Percentiles rank a stretch among this genome's conserved stretches.
phyloP scores from a whole-genome alignment of 2,329 filamentous ascomycete genomes.

The Xylariaceae sp. region DNA sequence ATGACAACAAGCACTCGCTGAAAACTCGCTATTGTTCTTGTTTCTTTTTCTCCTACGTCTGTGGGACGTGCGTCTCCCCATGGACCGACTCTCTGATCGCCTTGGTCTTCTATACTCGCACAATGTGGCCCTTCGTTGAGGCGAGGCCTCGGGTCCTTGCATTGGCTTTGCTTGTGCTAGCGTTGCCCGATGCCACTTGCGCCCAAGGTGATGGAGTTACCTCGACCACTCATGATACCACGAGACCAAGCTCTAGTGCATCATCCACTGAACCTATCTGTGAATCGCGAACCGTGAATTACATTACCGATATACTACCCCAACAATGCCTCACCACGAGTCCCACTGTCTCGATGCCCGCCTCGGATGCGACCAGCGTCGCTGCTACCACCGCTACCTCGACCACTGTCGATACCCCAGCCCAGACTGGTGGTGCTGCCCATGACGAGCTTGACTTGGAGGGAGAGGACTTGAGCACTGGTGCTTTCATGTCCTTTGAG shows the following conservation, averaged over 20 bases:
- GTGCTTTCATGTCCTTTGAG: constrained; percentile 92
- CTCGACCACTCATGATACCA: constrained; percentile 29
- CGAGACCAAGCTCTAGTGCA: constrained; percentile 21
- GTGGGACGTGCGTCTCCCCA: constrained; percentile 21
- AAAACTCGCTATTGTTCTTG: neutral
- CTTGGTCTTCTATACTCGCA: constrained; percentile 18
- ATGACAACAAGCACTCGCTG: constrained; percentile 2
- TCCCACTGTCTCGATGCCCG: constrained; percentile 43
- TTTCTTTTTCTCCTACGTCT: neutral
- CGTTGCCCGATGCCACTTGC: constrained; percentile 15
- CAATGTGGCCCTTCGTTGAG: constrained; percentile 34
- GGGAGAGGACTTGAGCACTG: constrained; percentile 62
- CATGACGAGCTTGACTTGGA: constrained; percentile 65
- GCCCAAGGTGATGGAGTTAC: constrained; percentile 29
- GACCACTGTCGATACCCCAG: constrained; percentile 24
- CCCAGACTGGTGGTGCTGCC: constrained; percentile 25
- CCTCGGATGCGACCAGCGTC: constrained; percentile 28
- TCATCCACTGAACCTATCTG: constrained; percentile 47
- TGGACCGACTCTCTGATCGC: constrained; percentile 32
- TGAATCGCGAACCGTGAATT: constrained; percentile 73
- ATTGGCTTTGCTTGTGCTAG: constrained; percentile 21
- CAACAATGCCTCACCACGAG: constrained; percentile 76
- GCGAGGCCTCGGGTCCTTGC: constrained; percentile 26
- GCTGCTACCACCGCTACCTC: constrained; percentile 34
- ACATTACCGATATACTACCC: constrained; percentile 78